Evolutionary conservation across 805 yeast genomes (phyloP).

Genomic region (Starmera amethionina): DNA sequence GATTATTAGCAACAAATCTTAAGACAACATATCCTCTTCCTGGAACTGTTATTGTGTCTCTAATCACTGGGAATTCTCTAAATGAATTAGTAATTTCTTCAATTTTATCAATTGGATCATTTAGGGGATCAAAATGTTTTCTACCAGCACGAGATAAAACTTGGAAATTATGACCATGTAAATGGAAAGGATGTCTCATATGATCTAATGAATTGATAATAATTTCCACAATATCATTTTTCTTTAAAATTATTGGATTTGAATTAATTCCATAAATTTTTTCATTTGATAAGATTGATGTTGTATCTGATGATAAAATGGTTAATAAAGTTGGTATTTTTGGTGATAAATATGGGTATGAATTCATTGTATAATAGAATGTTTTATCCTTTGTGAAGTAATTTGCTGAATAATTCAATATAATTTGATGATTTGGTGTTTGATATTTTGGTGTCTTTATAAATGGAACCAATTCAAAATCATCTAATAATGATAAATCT

Average conservation of each 20-base stretch:
- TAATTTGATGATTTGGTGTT: constrained; percentile 48
- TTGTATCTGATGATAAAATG: constrained; percentile 45
- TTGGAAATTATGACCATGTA: constrained; percentile 69
- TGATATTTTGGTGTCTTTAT: constrained; percentile 31
- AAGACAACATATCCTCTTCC: constrained; percentile 56
- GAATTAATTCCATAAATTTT: constrained; percentile 65
- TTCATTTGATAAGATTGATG: constrained; percentile 34
- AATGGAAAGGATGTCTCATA: constrained; percentile 70
- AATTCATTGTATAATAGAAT: constrained; percentile 63
- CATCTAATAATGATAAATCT: constrained; percentile 22
- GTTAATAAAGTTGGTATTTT: constrained; percentile 63
- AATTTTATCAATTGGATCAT: not conserved
- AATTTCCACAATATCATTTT: constrained; percentile 60
- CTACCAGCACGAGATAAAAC: constrained; percentile 39
- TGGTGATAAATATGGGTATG: constrained; percentile 53
- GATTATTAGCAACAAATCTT: constrained; percentile 73
- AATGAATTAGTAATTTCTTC: constrained; percentile 9
- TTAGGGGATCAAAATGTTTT: constrained; percentile 18
- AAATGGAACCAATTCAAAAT: constrained; percentile 23
- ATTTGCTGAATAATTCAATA: constrained; percentile 45
- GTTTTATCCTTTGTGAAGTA: constrained; percentile 52
- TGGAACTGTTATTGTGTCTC: constrained; percentile 69
- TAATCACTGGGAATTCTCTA: constrained; percentile 47
- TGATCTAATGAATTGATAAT: constrained; percentile 72
- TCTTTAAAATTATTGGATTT: constrained; percentile 49